Evolutionary conservation across 202 grass and related monocot species (phyloP).

Genomic region (Panicum hallii): DNA sequence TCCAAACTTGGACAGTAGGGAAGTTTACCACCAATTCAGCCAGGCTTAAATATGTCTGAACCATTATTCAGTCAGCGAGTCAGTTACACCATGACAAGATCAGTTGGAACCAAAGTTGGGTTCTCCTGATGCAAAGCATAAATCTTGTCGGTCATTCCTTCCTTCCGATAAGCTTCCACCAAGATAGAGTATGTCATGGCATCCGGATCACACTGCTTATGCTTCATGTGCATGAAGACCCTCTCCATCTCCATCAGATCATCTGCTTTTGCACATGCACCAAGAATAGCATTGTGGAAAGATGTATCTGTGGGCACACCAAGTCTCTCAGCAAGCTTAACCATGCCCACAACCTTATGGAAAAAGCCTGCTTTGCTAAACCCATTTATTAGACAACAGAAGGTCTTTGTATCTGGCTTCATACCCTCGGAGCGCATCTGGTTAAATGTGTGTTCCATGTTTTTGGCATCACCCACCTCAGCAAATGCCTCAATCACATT

Average conservation of each 20-base stretch:
- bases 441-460: slow-evolving; percentile 91
- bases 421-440: slow-evolving; percentile 92
- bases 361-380: slow-evolving; percentile 85
- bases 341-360: slow-evolving; percentile 89
- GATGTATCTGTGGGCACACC: slow-evolving; percentile 58
- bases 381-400: slow-evolving; percentile 87
- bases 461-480: slow-evolving; percentile 72
- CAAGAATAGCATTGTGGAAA: slow-evolving; percentile 78
- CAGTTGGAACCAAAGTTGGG: slow-evolving; percentile 49
- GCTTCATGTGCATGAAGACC: slow-evolving; percentile 89
- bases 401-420: slow-evolving; percentile 88
- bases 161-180: slow-evolving; percentile 82
- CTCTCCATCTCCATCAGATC: slow-evolving; percentile 97
- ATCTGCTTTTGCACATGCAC: slow-evolving; percentile 75
- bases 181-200: slow-evolving; percentile 67
- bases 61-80: not conserved
- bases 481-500: slow-evolving; percentile 94
- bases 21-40: slow-evolving; percentile 13
- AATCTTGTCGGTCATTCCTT: slow-evolving; percentile 96
- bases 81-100: slow-evolving; percentile 49
- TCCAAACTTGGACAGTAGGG: not conserved
- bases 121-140: slow-evolving; percentile 76
- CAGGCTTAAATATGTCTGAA: not conserved
- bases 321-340: slow-evolving; percentile 86
- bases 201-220: slow-evolving; percentile 66